These are phyloP conservation scores for Cryptosporidium parvum DNA, from an alignment of 169 alveolate species.

Conservation along the genomic window DNA sequence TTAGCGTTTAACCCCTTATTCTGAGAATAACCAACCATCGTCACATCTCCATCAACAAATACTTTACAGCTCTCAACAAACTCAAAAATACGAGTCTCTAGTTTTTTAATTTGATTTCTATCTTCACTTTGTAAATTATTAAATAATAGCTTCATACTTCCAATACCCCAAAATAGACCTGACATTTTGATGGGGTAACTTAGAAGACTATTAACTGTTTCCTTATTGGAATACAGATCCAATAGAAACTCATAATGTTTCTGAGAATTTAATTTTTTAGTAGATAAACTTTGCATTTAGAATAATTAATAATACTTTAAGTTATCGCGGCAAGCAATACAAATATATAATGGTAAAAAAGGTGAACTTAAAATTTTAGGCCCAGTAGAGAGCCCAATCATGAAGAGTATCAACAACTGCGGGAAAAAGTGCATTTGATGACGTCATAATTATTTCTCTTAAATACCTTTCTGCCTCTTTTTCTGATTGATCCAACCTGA, in stretches of 20 bases:
- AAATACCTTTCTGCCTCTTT: constrained; percentile 91
- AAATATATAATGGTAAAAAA: not conserved
- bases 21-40: constrained; percentile 70
- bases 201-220: not conserved
- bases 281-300: not conserved
- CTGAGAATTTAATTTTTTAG: not conserved
- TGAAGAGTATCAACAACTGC: constrained; percentile 90
- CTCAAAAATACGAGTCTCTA: constrained; percentile 21
- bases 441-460: constrained; percentile 86
- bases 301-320: not conserved
- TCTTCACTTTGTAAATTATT: not conserved
- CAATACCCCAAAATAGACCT: constrained; percentile 64
- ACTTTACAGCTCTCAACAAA: constrained; percentile 49
- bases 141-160: constrained; percentile 29
- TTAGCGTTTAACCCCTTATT: constrained; percentile 88
- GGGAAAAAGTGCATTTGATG: constrained; percentile 92
- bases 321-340: not conserved
- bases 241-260: constrained; percentile 39
- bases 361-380: constrained; percentile 48
- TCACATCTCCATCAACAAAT: constrained; percentile 9
- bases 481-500: constrained; percentile 86
- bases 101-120: not conserved
- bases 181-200: constrained; percentile 38
- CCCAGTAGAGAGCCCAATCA: constrained; percentile 91
- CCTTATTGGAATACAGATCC: not conserved